Evolutionary conservation across 257 asterid species (phyloP).

Genomic region (Jasminum sambac): DNA sequence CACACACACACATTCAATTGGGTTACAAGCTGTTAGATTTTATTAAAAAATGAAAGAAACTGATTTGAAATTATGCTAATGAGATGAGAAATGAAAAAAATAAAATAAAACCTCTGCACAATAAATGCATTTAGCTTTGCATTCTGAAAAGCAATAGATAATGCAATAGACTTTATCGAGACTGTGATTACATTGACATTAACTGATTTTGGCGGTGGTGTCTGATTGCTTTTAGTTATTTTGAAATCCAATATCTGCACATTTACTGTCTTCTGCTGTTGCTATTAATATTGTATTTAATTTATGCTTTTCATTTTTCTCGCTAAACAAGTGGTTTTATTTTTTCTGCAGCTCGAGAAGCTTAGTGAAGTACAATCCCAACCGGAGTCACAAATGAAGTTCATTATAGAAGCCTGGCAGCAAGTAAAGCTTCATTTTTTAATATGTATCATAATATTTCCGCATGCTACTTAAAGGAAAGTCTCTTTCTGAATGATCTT

Average conservation of each 20-base stretch:
- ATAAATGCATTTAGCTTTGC: not conserved
- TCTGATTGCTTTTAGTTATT: not conserved
- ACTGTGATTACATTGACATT: too few relatives aligned
- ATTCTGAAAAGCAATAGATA: not conserved
- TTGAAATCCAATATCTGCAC: not conserved
- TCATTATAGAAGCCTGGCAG: constrained; percentile 92
- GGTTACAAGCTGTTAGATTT: not conserved
- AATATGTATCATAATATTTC: not conserved
- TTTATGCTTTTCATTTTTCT: constrained; percentile 9
- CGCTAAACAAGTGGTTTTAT: constrained; percentile 10
- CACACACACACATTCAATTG: too few relatives aligned
- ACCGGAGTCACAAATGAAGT: constrained; percentile 93
- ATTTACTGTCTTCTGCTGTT: not conserved
- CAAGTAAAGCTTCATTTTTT: constrained; percentile 53
- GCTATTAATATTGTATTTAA: not conserved
- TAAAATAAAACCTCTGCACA: not conserved
- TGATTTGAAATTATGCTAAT: not conserved
- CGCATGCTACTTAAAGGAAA: not conserved
- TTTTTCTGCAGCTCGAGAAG: constrained; percentile 72
- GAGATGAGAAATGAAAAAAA: not conserved
- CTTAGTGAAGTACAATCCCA: constrained; percentile 85
- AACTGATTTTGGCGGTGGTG: not conserved
- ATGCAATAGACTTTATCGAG: too few relatives aligned
- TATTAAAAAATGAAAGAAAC: not conserved
- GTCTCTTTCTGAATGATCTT: not conserved